These are phyloP conservation scores for Scalesia atractyloides DNA, from an alignment of 129 eudicot species.

Conservation along the genomic window DNA sequence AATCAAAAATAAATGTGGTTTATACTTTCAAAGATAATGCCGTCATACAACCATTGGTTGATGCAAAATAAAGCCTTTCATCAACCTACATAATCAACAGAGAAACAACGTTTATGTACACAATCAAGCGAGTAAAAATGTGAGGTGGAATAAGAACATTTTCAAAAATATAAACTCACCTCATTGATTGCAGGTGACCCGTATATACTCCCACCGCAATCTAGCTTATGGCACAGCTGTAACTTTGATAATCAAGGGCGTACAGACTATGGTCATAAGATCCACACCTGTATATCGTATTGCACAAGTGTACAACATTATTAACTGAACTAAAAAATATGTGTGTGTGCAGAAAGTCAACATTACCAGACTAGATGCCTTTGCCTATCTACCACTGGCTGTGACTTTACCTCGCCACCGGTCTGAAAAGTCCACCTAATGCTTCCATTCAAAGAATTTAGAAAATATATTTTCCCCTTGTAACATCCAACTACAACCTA, in stretches of 20 bases:
- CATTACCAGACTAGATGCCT: conserved; percentile 82
- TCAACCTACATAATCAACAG: conserved; percentile 43
- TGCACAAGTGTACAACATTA: conserved; percentile 2
- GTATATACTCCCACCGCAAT: conserved; percentile 81
- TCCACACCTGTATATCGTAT: conserved; percentile 68
- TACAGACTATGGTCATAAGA: conserved; percentile 84
- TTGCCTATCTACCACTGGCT: conserved; percentile 73
- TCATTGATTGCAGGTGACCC: conserved; percentile 85
- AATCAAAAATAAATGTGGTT: conserved; percentile 1
- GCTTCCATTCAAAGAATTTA: conserved; percentile 60
- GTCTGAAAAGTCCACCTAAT: conserved; percentile 78
- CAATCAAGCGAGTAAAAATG: neutral
- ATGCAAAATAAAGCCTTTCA: conserved; percentile 69
- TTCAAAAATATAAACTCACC: conserved; percentile 37
- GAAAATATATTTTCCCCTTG: conserved; percentile 80
- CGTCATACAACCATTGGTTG: conserved; percentile 78
- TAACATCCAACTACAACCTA: conserved; percentile 93
- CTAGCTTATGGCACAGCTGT: conserved; percentile 63
- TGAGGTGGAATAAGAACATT: neutral
- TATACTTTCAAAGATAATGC: conserved; percentile 59
- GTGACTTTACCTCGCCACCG: conserved; percentile 85
- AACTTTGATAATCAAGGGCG: conserved; percentile 67
- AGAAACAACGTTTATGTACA: conserved; percentile 3
- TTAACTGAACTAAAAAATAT: neutral
- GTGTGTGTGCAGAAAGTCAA: neutral